Evolutionary conservation across 306 rosid genomes (phyloP).

Genomic region (cucumber (Cucumis sativus)): Cucumber_9930_V3 NC_026661.2:22098001-22098500

Average conservation of each 20-base stretch:
- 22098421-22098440: background rate
- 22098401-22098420: background rate
- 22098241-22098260: background rate
- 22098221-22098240: too few species aligned
- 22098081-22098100: too few species aligned
- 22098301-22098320: background rate
- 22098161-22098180: background rate
- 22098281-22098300: background rate
- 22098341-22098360: background rate
- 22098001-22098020: too few species aligned
- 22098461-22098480: background rate
- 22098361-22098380: background rate
- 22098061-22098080: too few species aligned
- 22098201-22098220: background rate
- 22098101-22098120: too few species aligned
- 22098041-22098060: too few species aligned
- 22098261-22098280: background rate
- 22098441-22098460: background rate
- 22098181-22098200: background rate
- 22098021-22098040: too few species aligned
- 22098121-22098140: too few species aligned
- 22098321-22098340: background rate
- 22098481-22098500: background rate
- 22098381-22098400: background rate
- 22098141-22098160: too few species aligned